Percentiles rank a stretch among this genome's conserved stretches.
These are phyloP conservation scores for Parachaetomium inaequale DNA, from an alignment of 495 filamentous ascomycete genomes.

Conservation along the genomic window DNA sequence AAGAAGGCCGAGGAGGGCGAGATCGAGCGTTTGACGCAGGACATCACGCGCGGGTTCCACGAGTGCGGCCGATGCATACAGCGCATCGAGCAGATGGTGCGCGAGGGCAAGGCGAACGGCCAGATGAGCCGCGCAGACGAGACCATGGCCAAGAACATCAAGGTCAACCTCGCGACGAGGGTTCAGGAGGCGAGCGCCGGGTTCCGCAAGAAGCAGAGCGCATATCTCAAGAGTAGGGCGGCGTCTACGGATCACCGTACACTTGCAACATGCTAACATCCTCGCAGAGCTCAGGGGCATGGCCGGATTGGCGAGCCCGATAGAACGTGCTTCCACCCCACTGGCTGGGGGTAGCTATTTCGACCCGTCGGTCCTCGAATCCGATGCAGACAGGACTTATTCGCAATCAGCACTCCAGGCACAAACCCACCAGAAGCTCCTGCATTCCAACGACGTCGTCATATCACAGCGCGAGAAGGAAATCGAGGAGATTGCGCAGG, in stretches of 20 bases:
- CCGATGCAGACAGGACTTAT: slow-evolving; percentile 85
- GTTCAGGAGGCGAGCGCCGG: slow-evolving; percentile 90
- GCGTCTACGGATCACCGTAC: background rate
- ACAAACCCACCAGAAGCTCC: slow-evolving; percentile 57
- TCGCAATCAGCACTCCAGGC: slow-evolving; percentile 84
- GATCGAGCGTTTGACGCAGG: slow-evolving; percentile 86
- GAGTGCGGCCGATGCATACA: slow-evolving; percentile 84
- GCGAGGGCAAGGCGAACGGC: slow-evolving; percentile 63
- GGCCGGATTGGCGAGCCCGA: slow-evolving; percentile 42
- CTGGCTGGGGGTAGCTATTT: slow-evolving; percentile 36
- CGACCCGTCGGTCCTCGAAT: slow-evolving; percentile 82
- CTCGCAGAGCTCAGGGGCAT: slow-evolving; percentile 77
- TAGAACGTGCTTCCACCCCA: slow-evolving; percentile 60
- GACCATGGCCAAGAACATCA: slow-evolving; percentile 93
- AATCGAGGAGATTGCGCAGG: slow-evolving; percentile 95
- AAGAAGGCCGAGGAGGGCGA: slow-evolving; percentile 78
- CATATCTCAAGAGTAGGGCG: slow-evolving; percentile 82
- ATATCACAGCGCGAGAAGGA: slow-evolving; percentile 94
- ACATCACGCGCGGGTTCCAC: slow-evolving; percentile 85
- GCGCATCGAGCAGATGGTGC: slow-evolving; percentile 79
- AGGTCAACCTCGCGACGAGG: slow-evolving; percentile 78
- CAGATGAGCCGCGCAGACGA: slow-evolving; percentile 76
- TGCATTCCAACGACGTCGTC: slow-evolving; percentile 73
- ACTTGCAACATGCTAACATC: background rate
- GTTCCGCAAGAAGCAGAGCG: slow-evolving; percentile 95